A percentile compares a stretch with the other conserved stretches of the same genome.
Conservation (phyloP, 2,329 filamentous ascomycete genomes). For the Dactylellina cionopaga region DNA sequence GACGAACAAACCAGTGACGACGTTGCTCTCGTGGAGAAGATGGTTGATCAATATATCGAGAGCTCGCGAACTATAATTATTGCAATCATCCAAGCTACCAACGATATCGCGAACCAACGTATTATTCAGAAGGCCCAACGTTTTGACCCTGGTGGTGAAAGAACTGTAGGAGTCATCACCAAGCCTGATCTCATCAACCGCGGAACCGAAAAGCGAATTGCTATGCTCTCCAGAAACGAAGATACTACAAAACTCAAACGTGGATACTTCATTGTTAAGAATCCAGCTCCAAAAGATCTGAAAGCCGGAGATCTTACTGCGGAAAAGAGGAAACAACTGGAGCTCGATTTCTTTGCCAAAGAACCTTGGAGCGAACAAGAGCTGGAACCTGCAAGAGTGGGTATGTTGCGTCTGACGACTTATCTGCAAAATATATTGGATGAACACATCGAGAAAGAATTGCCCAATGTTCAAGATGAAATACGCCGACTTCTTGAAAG, state of each 20-base stretch:
- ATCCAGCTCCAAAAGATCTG: constrained; percentile 59
- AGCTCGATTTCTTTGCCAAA: constrained; percentile 65
- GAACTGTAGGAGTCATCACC: constrained; percentile 66
- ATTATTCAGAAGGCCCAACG: constrained; percentile 58
- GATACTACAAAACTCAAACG: constrained; percentile 65
- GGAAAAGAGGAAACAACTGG: constrained; percentile 61
- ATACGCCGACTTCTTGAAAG: constrained; percentile 46
- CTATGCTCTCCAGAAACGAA: constrained; percentile 60
- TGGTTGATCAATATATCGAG: constrained; percentile 62
- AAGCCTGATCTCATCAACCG: constrained; percentile 69
- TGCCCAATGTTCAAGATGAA: constrained; percentile 54
- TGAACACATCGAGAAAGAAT: constrained; percentile 58
- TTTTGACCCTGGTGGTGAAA: constrained; percentile 59
- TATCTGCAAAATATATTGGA: constrained; percentile 56
- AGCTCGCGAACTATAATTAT: constrained; percentile 64
- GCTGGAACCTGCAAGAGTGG: constrained; percentile 55
- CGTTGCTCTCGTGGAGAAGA: constrained; percentile 58
- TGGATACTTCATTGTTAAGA: constrained; percentile 59
- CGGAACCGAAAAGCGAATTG: constrained; percentile 58
- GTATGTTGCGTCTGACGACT: constrained; percentile 55
- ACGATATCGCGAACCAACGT: constrained; percentile 61
- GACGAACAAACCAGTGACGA: constrained; percentile 59
- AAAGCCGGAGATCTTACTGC: constrained; percentile 61
- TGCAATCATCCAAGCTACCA: constrained; percentile 62
- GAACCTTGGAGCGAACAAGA: constrained; percentile 61